phyloP scores from a whole-genome alignment of 2,329 filamentous ascomycete genomes.

The Pleomassaria siparia region DNA sequence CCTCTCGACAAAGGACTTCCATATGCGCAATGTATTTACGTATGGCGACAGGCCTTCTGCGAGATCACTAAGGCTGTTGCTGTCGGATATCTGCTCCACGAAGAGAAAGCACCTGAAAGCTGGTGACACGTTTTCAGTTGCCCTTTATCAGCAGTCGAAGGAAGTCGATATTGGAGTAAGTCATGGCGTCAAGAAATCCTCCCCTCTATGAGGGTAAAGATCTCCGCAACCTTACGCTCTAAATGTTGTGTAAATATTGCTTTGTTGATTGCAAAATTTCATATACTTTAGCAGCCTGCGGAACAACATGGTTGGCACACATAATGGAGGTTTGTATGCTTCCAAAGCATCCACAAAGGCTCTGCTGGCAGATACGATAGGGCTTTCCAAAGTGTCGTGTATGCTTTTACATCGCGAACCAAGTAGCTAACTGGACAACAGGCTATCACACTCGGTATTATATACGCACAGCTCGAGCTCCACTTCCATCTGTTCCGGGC shows the following conservation, averaged over 20 bases:
- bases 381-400: too few species aligned
- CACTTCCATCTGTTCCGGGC: slow-evolving; percentile 48
- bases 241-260: too few species aligned
- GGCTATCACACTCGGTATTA: slow-evolving; percentile 51
- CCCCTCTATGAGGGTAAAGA: too few species aligned
- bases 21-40: slow-evolving; percentile 61
- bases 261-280: too few species aligned
- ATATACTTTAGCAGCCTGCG: too few species aligned
- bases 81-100: slow-evolving; percentile 55
- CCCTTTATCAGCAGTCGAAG: slow-evolving; percentile 48
- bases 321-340: too few species aligned
- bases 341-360: too few species aligned
- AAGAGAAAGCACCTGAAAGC: slow-evolving; percentile 32
- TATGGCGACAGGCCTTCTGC: slow-evolving; percentile 61
- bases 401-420: not conserved
- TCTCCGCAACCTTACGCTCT: too few species aligned
- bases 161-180: slow-evolving; percentile 56
- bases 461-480: slow-evolving; percentile 64
- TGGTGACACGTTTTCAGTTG: slow-evolving; percentile 52
- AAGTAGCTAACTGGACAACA: not conserved
- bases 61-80: slow-evolving; percentile 50
- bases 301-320: too few species aligned
- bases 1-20: slow-evolving; percentile 59
- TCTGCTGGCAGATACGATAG: too few species aligned
- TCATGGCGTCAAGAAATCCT: not conserved